phyloP scores from a whole-genome alignment of 1,284 basidiomycete species.

The Papiliotrema laurentii region DNA sequence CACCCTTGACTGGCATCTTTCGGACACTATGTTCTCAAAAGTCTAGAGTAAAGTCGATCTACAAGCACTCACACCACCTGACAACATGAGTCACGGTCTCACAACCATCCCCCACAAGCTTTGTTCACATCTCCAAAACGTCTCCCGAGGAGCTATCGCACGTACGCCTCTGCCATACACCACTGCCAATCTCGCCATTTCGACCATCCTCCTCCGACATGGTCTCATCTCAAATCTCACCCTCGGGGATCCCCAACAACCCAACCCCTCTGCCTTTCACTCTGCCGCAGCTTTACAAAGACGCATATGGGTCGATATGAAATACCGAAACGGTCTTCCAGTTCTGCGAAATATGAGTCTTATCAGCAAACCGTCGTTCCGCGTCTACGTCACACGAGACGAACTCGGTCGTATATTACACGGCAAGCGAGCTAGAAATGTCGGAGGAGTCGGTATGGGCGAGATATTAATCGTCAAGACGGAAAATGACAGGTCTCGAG shows the following conservation, averaged over 20 bases:
- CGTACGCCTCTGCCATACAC: constrained; percentile 44
- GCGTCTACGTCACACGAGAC: constrained; percentile 31
- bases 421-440: constrained; percentile 42
- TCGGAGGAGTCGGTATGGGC: constrained; percentile 42
- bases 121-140: constrained; percentile 43
- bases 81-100: constrained; percentile 12
- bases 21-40: too few species aligned
- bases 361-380: constrained; percentile 38
- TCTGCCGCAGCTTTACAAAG: constrained; percentile 27
- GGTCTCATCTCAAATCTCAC: constrained; percentile 45
- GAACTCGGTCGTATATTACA: constrained; percentile 43
- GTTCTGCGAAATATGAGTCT: constrained; percentile 40
- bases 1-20: too few species aligned
- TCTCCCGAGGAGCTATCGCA: constrained; percentile 39
- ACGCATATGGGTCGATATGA: constrained; percentile 43
- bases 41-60: too few species aligned
- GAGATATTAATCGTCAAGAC: constrained; percentile 44
- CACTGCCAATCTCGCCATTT: constrained; percentile 37
- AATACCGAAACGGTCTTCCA: constrained; percentile 44
- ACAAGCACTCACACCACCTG: background rate
- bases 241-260: constrained; percentile 36
- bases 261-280: constrained; percentile 34
- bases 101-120: constrained; percentile 41
- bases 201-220: constrained; percentile 43
- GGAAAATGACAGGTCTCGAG: constrained; percentile 12